Evolutionary conservation across 345 rosid species (phyloP).

Genomic region (Garcia nutans): DNA sequence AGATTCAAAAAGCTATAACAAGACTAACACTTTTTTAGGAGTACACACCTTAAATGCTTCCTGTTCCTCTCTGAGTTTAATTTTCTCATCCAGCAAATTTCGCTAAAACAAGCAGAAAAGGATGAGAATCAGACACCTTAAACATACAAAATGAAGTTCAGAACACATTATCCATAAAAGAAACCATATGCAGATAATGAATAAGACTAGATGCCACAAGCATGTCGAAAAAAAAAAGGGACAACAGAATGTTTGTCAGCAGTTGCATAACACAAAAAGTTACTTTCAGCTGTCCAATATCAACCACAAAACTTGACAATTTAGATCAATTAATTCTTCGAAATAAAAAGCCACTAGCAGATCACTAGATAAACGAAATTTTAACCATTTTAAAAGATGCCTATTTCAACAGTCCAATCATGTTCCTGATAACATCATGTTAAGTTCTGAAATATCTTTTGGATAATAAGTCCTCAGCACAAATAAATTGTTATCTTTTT

Average conservation of each 20-base stretch:
- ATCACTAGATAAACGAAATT: background rate
- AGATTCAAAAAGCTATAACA: constrained; percentile 12
- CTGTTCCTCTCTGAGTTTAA: constrained; percentile 80
- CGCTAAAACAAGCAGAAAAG: constrained; percentile 46
- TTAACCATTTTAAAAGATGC: background rate
- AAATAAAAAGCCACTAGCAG: background rate
- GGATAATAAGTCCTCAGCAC: background rate
- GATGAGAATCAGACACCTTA: constrained; percentile 3
- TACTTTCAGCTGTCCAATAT: background rate
- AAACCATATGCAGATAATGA: background rate
- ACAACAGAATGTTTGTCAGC: background rate
- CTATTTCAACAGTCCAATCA: background rate
- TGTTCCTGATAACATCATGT: background rate
- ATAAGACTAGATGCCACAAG: background rate
- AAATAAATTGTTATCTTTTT: background rate
- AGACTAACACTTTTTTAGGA: constrained; percentile 9
- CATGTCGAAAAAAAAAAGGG: background rate
- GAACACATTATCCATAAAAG: background rate
- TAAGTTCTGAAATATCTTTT: background rate
- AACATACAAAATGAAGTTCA: background rate
- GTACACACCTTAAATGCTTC: constrained; percentile 76
- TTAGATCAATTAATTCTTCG: background rate
- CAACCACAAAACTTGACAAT: background rate
- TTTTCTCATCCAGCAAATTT: constrained; percentile 83
- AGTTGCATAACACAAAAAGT: background rate